These are phyloP conservation scores for Neopestalotiopsis sp. DNA, from an alignment of 2,329 filamentous ascomycete species.

Conservation along the genomic window DNA sequence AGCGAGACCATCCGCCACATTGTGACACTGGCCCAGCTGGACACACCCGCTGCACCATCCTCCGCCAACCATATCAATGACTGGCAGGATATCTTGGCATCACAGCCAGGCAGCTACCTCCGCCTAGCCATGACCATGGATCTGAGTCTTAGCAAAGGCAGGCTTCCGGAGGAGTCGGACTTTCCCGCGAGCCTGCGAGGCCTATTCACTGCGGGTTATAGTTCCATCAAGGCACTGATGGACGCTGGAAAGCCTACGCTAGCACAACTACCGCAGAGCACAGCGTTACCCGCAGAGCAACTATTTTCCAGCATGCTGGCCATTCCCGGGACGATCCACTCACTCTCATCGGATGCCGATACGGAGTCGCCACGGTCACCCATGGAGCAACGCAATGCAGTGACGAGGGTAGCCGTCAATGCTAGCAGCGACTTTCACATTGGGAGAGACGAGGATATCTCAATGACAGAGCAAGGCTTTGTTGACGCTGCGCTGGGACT, in stretches of 20 bases:
- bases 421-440: constrained; percentile 8
- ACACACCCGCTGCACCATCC: constrained; percentile 29
- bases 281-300: constrained; percentile 21
- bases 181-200: constrained; percentile 46
- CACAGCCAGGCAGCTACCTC: constrained; percentile 46
- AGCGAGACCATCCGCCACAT: constrained; percentile 50
- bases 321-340: constrained; percentile 33
- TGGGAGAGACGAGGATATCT: neutral
- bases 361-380: constrained; percentile 32
- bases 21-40: constrained; percentile 46
- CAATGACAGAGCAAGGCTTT: constrained; percentile 27
- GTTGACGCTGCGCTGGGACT: constrained; percentile 32
- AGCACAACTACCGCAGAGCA: neutral
- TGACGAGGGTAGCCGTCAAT: neutral
- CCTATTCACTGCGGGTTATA: constrained; percentile 44
- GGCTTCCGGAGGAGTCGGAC: constrained; percentile 45
- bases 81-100: constrained; percentile 49
- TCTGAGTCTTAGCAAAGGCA: constrained; percentile 47
- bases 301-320: constrained; percentile 24
- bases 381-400: constrained; percentile 18
- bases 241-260: neutral
- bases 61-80: constrained; percentile 37
- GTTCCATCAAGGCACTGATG: constrained; percentile 40
- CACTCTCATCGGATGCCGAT: constrained; percentile 35
- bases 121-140: constrained; percentile 51